Conservation (phyloP, 495 filamentous ascomycete genomes). For the Aspergillus carlsbadensis region DNA sequence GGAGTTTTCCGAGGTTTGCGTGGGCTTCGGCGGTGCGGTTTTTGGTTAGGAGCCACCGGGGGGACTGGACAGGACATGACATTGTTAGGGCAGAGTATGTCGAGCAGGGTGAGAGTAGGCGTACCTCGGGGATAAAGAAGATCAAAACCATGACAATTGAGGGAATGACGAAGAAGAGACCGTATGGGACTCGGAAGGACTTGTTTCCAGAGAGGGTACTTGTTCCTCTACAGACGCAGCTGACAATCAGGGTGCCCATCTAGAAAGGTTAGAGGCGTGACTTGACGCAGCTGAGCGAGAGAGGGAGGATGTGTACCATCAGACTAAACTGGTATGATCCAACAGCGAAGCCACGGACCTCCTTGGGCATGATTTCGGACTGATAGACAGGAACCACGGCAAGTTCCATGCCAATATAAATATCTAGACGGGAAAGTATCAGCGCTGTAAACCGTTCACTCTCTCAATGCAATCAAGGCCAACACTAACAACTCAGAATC, state of each 20-base stretch:
- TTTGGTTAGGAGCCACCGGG: conserved; percentile 10
- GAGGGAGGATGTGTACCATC: neutral
- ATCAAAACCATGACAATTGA: neutral
- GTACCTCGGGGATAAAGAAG: conserved; percentile 14
- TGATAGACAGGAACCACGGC: neutral
- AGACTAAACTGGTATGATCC: conserved; percentile 8
- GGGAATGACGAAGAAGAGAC: conserved; percentile 10
- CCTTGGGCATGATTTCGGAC: neutral
- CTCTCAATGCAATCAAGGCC: no score
- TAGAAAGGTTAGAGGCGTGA: no score
- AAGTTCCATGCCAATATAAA: conserved; percentile 1
- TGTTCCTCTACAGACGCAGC: neutral
- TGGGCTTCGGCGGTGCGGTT: conserved; percentile 3
- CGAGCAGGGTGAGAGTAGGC: no score
- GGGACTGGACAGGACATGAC: no score
- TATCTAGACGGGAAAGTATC: no score
- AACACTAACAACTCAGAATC: conserved; percentile 5
- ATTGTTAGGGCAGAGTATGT: no score
- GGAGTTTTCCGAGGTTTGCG: neutral
- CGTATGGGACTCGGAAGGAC: conserved; percentile 12
- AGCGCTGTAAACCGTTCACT: no score
- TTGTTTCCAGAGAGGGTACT: neutral
- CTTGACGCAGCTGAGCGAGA: no score
- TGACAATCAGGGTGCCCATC: no score
- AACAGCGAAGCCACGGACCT: neutral